Evolutionary conservation across 2,329 filamentous ascomycete species (phyloP).

Genomic region (Sclerotinia sclerotiorum): DNA sequence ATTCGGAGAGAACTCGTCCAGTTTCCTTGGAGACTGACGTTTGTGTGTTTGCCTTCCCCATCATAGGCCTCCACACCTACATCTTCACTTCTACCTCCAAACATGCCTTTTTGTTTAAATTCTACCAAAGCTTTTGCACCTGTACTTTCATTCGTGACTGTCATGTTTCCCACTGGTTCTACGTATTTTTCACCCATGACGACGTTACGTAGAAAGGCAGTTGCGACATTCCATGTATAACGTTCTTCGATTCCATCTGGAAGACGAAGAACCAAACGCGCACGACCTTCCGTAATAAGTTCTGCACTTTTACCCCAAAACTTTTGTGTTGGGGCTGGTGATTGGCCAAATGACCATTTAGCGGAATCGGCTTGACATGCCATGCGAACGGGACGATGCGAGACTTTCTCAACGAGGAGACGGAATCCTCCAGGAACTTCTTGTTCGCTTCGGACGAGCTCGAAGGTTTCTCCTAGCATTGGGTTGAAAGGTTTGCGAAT

Average conservation of each 20-base stretch:
- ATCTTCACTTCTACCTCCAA: slow-evolving; percentile 90
- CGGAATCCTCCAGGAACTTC: slow-evolving; percentile 73
- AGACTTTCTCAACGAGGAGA: slow-evolving; percentile 93
- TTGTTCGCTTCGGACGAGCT: slow-evolving; percentile 82
- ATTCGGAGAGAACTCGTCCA: slow-evolving; percentile 78
- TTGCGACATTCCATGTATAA: slow-evolving; percentile 87
- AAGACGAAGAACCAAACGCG: slow-evolving; percentile 70
- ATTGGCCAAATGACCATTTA: slow-evolving; percentile 84
- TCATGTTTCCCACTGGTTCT: slow-evolving; percentile 89
- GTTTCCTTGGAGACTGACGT: slow-evolving; percentile 71
- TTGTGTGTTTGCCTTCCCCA: slow-evolving; percentile 61
- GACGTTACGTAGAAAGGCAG: slow-evolving; percentile 89
- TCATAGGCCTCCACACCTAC: slow-evolving; percentile 74
- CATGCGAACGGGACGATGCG: slow-evolving; percentile 86
- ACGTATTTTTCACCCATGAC: slow-evolving; percentile 98
- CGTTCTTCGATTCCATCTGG: slow-evolving; percentile 70
- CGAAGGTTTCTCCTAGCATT: slow-evolving; percentile 92
- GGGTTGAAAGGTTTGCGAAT: slow-evolving; percentile 97
- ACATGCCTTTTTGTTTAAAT: slow-evolving; percentile 96
- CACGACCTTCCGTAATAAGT: slow-evolving; percentile 86
- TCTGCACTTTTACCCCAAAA: slow-evolving; percentile 99
- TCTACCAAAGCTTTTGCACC: slow-evolving; percentile 82
- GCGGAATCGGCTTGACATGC: slow-evolving; percentile 89
- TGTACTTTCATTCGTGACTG: slow-evolving; percentile 77
- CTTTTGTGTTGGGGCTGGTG: slow-evolving; percentile 86